phyloP scores from a whole-genome alignment of 257 asterid genomes.

The Nicotiana tomentosiformis region DNA sequence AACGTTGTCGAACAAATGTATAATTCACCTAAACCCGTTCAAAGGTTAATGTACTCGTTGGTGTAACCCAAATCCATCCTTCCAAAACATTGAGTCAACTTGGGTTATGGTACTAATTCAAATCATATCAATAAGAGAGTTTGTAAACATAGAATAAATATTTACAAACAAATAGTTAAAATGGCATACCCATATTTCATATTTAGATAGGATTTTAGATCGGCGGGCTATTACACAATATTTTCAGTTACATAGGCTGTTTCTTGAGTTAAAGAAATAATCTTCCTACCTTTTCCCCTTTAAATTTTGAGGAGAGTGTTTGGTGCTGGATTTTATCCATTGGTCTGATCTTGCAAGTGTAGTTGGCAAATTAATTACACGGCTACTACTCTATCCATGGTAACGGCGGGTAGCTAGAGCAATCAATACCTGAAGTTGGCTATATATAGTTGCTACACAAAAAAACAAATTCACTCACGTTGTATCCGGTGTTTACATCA shows the following conservation, averaged over 20 bases:
- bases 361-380: slow-evolving; percentile 1
- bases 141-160: too few relatives aligned
- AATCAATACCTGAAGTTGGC: not conserved
- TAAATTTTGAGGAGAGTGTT: not conserved
- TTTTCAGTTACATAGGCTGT: not conserved
- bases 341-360: not conserved
- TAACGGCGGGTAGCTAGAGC: not conserved
- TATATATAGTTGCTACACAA: not conserved
- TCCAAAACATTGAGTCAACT: too few relatives aligned
- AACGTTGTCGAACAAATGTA: too few relatives aligned
- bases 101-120: too few relatives aligned
- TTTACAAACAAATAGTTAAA: too few relatives aligned
- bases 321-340: not conserved
- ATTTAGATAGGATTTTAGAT: not conserved
- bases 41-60: too few relatives aligned
- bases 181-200: not conserved
- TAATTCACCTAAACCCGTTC: too few relatives aligned
- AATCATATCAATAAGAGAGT: too few relatives aligned
- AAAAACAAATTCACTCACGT: too few relatives aligned
- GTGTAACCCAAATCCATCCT: too few relatives aligned
- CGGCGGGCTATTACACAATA: not conserved
- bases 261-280: not conserved
- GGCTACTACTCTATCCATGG: not conserved
- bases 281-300: not conserved
- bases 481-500: too few relatives aligned